Percentiles rank a stretch among this genome's conserved stretches.
These are phyloP conservation scores for Hippophae gyantsensis DNA, from an alignment of 306 rosid species.

Conservation along the genomic window DNA sequence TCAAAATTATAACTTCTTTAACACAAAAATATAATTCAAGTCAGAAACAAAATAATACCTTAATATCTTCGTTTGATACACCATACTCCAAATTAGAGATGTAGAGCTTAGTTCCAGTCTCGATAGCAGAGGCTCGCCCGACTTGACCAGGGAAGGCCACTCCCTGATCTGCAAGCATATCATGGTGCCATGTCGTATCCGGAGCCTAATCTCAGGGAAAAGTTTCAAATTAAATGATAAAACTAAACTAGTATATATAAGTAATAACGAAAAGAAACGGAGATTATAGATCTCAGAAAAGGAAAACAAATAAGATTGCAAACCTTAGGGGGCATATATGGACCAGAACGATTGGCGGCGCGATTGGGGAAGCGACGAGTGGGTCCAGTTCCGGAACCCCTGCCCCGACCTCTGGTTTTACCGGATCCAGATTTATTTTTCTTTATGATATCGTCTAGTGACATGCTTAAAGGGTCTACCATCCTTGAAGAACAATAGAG, in stretches of 20 bases:
- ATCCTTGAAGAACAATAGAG: constrained; percentile 12
- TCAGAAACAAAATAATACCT: constrained; percentile 31
- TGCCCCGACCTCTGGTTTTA: constrained; percentile 35
- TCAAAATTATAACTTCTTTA: no score
- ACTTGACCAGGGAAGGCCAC: constrained; percentile 31
- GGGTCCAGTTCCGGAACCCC: constrained; percentile 67
- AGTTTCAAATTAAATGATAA: not conserved
- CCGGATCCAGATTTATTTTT: constrained; percentile 73
- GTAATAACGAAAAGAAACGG: not conserved
- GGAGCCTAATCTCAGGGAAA: constrained; percentile 54
- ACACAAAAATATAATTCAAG: no score
- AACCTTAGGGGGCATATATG: constrained; percentile 56
- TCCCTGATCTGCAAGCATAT: constrained; percentile 56
- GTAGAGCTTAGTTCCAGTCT: constrained; percentile 89
- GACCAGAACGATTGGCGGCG: constrained; percentile 48
- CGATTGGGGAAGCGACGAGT: constrained; percentile 74
- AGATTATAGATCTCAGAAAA: not conserved
- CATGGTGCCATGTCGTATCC: constrained; percentile 88
- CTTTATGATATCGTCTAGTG: constrained; percentile 84
- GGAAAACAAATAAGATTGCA: not conserved
- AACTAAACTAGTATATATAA: not conserved
- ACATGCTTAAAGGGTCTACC: constrained; percentile 72
- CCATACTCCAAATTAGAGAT: constrained; percentile 86
- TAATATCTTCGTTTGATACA: constrained; percentile 85
- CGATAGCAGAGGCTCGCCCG: constrained; percentile 68